Evolutionary conservation across 352 stramenopile genomes (phyloP).

Genomic region (Pythium pyrilobum): DNA sequence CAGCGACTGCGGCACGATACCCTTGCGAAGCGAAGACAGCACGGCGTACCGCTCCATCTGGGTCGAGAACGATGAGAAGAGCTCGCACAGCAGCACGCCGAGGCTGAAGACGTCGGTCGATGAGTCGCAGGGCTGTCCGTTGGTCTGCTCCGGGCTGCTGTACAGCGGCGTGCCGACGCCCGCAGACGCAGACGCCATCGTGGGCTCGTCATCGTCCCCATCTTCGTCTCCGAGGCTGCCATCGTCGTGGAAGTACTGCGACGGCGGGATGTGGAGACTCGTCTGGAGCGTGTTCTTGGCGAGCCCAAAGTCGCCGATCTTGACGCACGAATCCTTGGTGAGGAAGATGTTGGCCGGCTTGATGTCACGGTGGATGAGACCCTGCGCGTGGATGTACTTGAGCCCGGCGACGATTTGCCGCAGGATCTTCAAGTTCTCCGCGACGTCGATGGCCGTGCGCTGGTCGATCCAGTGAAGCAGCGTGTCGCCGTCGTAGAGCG

Average conservation of each 20-base stretch:
- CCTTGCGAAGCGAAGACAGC: constrained; percentile 39
- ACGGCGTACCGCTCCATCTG: constrained; percentile 76
- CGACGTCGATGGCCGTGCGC: constrained; percentile 32
- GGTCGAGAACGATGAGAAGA: constrained; percentile 70
- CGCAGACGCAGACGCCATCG: constrained; percentile 49
- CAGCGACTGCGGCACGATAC: constrained; percentile 30
- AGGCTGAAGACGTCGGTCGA: constrained; percentile 74
- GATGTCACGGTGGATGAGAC: constrained; percentile 74
- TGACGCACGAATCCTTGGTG: constrained; percentile 63
- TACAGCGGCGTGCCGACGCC: constrained; percentile 70
- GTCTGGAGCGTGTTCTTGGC: constrained; percentile 66
- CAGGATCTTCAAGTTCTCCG: constrained; percentile 68
- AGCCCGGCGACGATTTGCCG: constrained; percentile 64
- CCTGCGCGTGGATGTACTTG: constrained; percentile 71
- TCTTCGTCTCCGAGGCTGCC: constrained; percentile 22
- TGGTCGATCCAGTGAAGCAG: constrained; percentile 73
- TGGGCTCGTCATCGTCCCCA: constrained; percentile 1
- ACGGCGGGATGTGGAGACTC: constrained; percentile 46
- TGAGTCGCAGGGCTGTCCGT: constrained; percentile 34
- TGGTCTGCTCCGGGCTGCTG: constrained; percentile 65
- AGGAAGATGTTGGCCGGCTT: constrained; percentile 83
- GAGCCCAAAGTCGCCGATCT: constrained; percentile 81
- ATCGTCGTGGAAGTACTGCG: constrained; percentile 47
- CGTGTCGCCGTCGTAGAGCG: constrained; percentile 90
- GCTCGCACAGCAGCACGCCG: constrained; percentile 62